A percentile compares a stretch with the other conserved stretches of the same genome.
These are phyloP conservation scores for Thoreauomyces humboldtii DNA, from an alignment of 192 early-diverging fungal genomes.

Conservation along the genomic window DNA sequence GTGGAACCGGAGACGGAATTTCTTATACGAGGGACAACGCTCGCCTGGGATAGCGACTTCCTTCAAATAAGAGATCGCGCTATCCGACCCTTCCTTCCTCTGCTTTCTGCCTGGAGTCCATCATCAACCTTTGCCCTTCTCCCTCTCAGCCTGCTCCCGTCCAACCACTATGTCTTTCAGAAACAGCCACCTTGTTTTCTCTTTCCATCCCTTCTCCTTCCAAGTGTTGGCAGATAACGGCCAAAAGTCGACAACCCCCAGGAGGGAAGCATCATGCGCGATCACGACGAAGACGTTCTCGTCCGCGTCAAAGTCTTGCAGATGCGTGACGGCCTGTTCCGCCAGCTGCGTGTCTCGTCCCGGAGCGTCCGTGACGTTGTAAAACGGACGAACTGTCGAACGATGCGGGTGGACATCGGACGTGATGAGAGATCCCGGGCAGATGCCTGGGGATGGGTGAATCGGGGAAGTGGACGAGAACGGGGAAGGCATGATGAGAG, in stretches of 20 bases:
- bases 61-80: too few relatives aligned
- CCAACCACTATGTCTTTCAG: neutral
- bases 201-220: neutral
- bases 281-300: neutral
- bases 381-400: neutral
- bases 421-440: neutral
- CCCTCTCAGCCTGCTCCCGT: neutral
- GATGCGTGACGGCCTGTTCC: neutral
- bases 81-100: too few relatives aligned
- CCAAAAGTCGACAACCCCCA: neutral
- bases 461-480: neutral
- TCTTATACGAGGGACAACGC: too few relatives aligned
- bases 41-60: too few relatives aligned
- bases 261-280: neutral
- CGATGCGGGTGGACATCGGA: neutral
- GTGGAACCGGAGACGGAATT: too few relatives aligned
- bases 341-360: neutral
- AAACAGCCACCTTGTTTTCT: neutral
- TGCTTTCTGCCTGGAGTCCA: too few relatives aligned
- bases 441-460: neutral
- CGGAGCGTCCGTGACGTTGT: neutral
- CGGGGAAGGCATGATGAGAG: too few relatives aligned
- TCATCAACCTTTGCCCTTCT: neutral
- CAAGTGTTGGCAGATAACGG: neutral
- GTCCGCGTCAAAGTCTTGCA: neutral